Conservation (phyloP, 2,329 filamentous ascomycete genomes). For the Tolypocladium inflatum region DNA sequence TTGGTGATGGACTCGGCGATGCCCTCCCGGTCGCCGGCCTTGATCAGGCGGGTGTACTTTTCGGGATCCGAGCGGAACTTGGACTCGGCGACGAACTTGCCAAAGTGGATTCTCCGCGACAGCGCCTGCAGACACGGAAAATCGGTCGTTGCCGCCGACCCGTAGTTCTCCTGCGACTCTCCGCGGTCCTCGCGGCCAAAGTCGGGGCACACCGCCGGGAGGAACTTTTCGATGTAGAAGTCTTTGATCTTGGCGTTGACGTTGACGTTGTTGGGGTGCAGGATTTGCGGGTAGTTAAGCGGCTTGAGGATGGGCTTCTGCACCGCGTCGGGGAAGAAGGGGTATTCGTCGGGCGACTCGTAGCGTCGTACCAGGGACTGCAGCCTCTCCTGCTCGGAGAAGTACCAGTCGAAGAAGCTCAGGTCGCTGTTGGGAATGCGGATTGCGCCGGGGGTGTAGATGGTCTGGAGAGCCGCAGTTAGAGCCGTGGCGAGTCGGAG, state of each 20-base stretch:
- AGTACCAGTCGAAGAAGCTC: constrained; percentile 90
- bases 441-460: constrained; percentile 77
- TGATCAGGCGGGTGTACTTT: constrained; percentile 73
- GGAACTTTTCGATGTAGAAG: constrained; percentile 73
- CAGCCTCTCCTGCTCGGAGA: constrained; percentile 78
- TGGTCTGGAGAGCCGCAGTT: constrained; percentile 39
- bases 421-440: constrained; percentile 62
- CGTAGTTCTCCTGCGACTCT: constrained; percentile 89
- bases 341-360: constrained; percentile 92
- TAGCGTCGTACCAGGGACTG: constrained; percentile 92
- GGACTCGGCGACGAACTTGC: constrained; percentile 94
- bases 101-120: constrained; percentile 88
- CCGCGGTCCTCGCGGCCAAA: constrained; percentile 71
- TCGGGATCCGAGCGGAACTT: constrained; percentile 84
- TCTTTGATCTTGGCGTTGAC: constrained; percentile 81
- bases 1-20: constrained; percentile 91
- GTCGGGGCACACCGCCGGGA: constrained; percentile 74
- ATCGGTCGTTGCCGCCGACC: constrained; percentile 82
- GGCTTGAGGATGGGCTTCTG: constrained; percentile 77
- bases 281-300: constrained; percentile 76
- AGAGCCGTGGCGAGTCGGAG: background rate
- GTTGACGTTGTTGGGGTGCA: constrained; percentile 83
- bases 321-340: constrained; percentile 82
- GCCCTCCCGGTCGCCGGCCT: constrained; percentile 65
- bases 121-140: constrained; percentile 84